These are phyloP conservation scores for Cubamyces lactineus DNA, from an alignment of 768 basidiomycete genomes.

Conservation along the genomic window DNA sequence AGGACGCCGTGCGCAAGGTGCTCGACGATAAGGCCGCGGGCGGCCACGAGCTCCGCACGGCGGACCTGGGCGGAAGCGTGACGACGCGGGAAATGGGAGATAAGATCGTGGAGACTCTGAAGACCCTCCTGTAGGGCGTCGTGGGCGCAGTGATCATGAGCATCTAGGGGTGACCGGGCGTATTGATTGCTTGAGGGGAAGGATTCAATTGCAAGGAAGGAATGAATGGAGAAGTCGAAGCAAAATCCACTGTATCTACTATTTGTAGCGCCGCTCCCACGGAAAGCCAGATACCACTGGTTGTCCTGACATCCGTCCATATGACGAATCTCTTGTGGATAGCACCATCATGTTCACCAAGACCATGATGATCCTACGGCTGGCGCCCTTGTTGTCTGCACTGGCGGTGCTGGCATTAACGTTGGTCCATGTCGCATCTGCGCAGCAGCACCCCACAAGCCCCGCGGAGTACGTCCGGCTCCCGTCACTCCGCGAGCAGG, in stretches of 20 bases:
- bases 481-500: slow-evolving; percentile 46
- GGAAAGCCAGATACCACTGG: slow-evolving; percentile 1
- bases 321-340: neutral
- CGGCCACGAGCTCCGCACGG: slow-evolving; percentile 79
- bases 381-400: no score
- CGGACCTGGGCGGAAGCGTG: slow-evolving; percentile 82
- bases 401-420: neutral
- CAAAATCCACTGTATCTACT: slow-evolving; percentile 20
- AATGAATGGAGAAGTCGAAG: slow-evolving; percentile 8
- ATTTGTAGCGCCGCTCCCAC: slow-evolving; percentile 17
- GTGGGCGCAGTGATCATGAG: neutral
- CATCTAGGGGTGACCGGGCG: neutral
- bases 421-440: neutral
- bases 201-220: no score
- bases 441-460: slow-evolving; percentile 23
- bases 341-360: slow-evolving; percentile 2
- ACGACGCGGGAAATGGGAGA: slow-evolving; percentile 84
- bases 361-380: neutral
- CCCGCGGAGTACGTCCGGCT: slow-evolving; percentile 42
- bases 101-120: slow-evolving; percentile 74
- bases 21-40: slow-evolving; percentile 72
- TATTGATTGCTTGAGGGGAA: no score
- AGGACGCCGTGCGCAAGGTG: slow-evolving; percentile 87
- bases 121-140: slow-evolving; percentile 49
- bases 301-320: neutral